phyloP scores from a whole-genome alignment of 1,139 yeast genomes.

The Zygosaccharomyces sapae region DNA sequence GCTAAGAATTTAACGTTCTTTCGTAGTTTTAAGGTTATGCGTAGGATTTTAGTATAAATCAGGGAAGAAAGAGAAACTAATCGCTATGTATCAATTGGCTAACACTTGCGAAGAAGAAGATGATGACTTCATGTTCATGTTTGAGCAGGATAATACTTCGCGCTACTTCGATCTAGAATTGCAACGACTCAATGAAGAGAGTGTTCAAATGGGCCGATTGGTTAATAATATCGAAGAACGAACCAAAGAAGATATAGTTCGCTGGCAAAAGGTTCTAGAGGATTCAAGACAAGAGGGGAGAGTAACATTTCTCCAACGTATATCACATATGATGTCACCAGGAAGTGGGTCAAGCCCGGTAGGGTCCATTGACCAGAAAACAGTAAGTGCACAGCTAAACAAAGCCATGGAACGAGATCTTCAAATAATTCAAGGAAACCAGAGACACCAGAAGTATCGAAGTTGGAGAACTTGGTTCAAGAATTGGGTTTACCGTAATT shows the following conservation, averaged over 20 bases:
- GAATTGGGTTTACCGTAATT: background rate
- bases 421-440: background rate
- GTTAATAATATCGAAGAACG: slow-evolving; percentile 1
- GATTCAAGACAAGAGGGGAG: background rate
- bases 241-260: slow-evolving; percentile 1
- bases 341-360: slow-evolving; percentile 5
- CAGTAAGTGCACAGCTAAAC: background rate
- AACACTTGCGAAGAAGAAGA: background rate
- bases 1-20: too few species aligned
- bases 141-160: slow-evolving; percentile 3
- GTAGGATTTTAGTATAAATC: too few species aligned
- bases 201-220: slow-evolving; percentile 1
- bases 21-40: too few species aligned
- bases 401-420: background rate
- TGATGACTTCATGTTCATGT: slow-evolving; percentile 5
- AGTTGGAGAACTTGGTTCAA: slow-evolving; percentile 2
- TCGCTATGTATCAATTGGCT: slow-evolving; percentile 2
- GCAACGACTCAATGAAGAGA: slow-evolving; percentile 2
- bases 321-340: slow-evolving; percentile 3
- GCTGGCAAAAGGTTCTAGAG: slow-evolving; percentile 1
- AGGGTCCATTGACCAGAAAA: background rate
- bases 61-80: background rate
- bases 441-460: background rate
- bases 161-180: background rate
- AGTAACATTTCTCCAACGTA: slow-evolving; percentile 1